A percentile compares a stretch with the other conserved stretches of the same genome.
Evolutionary conservation across 306 rosid species (phyloP).

Genomic region (Mimosa bimucronata): DNA sequence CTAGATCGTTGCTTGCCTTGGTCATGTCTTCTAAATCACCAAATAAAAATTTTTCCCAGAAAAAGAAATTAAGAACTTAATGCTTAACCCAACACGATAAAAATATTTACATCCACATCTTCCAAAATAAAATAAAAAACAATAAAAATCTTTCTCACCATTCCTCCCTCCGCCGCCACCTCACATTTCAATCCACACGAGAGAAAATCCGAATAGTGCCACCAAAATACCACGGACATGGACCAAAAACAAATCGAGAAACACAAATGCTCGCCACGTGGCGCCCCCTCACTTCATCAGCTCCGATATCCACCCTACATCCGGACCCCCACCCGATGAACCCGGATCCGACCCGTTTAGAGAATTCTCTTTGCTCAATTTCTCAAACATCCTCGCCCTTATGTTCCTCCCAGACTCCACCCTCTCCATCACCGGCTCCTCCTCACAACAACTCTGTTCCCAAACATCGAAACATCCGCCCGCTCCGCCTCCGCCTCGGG

Average conservation of each 20-base stretch:
- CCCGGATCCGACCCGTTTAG: conserved; percentile 47
- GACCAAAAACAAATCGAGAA: background rate
- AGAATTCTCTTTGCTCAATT: conserved; percentile 76
- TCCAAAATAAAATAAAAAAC: conserved; percentile 35
- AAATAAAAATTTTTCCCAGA: background rate
- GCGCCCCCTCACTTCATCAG: conserved; percentile 47
- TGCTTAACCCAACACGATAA: conserved; percentile 38
- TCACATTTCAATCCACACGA: background rate
- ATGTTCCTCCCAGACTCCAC: conserved; percentile 86
- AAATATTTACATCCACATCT: conserved; percentile 51
- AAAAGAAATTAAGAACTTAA: conserved; percentile 33
- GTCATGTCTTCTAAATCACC: conserved; percentile 22
- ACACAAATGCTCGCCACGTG: background rate
- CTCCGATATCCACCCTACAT: conserved; percentile 83
- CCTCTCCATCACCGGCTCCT: conserved; percentile 91
- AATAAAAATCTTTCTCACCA: background rate
- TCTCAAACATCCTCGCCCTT: conserved; percentile 86
- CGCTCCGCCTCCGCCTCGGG: conserved; percentile 41
- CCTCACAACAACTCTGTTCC: conserved; percentile 52
- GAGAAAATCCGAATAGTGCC: background rate
- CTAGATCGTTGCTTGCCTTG: conserved; percentile 11
- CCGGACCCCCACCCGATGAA: conserved; percentile 46
- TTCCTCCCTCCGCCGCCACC: conserved; percentile 32
- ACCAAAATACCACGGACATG: conserved; percentile 40
- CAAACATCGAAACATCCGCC: conserved; percentile 49